A percentile compares a stretch with the other conserved stretches of the same genome.
phyloP scores from a whole-genome alignment of 2,329 filamentous ascomycete species.

The Cadophora luteo-olivacea region DNA sequence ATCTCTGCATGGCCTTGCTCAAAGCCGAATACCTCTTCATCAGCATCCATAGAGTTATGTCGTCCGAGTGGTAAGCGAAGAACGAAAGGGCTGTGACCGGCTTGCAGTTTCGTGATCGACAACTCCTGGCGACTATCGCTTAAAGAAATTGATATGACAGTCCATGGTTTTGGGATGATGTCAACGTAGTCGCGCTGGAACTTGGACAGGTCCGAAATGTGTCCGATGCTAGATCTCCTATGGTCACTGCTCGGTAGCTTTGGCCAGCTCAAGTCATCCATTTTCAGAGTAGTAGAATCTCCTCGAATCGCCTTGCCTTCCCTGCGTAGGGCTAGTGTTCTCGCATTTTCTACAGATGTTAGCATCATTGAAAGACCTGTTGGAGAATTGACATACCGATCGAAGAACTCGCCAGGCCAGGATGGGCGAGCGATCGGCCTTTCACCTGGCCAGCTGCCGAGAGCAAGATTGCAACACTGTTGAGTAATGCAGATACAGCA shows the following conservation, averaged over 20 bases:
- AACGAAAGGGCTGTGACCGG: constrained; percentile 80
- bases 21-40: constrained; percentile 84
- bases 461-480: constrained; percentile 69
- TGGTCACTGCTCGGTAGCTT: constrained; percentile 47
- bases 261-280: constrained; percentile 52
- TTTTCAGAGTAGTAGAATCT: constrained; percentile 32
- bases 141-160: constrained; percentile 82
- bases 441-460: constrained; percentile 63
- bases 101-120: constrained; percentile 84
- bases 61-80: constrained; percentile 85
- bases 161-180: constrained; percentile 84
- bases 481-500: constrained; percentile 66
- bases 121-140: constrained; percentile 85
- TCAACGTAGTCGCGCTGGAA: constrained; percentile 87
- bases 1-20: constrained; percentile 80
- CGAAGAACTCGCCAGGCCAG: constrained; percentile 66
- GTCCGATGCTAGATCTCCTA: constrained; percentile 54
- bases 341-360: constrained; percentile 62
- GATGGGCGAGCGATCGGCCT: constrained; percentile 54
- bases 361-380: constrained; percentile 21
- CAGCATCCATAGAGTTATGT: constrained; percentile 79
- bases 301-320: constrained; percentile 61
- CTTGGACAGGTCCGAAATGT: constrained; percentile 59
- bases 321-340: constrained; percentile 71
- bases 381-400: constrained; percentile 46